These are phyloP conservation scores for Stachybotrys chlorohalonatus DNA, from an alignment of 2,329 filamentous ascomycete genomes.

Conservation along the genomic window DNA sequence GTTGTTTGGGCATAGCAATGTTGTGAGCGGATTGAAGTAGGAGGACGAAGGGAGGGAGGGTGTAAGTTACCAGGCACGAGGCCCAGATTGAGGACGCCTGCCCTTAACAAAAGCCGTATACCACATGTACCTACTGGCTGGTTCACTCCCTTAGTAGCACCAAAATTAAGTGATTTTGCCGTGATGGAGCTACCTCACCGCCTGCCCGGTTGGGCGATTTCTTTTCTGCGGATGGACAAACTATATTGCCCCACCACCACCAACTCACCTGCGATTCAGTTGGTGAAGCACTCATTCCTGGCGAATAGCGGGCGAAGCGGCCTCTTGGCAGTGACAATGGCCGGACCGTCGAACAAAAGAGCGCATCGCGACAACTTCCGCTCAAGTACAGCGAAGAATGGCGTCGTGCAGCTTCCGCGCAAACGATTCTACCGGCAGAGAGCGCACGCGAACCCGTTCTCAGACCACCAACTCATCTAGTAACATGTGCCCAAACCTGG, in stretches of 20 bases:
- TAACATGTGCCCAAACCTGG: constrained; percentile 27
- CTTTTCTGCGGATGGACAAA: neutral
- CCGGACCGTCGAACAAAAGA: constrained; percentile 39
- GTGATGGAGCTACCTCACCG: neutral
- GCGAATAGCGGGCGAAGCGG: neutral
- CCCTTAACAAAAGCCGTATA: no score
- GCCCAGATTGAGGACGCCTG: no score
- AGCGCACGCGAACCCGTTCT: constrained; percentile 97
- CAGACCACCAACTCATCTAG: constrained; percentile 86
- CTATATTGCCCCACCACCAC: neutral
- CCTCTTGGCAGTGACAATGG: constrained; percentile 10
- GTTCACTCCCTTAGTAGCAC: neutral
- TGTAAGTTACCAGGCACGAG: no score
- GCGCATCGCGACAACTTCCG: constrained; percentile 60
- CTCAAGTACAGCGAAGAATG: constrained; percentile 41
- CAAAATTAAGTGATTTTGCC: neutral
- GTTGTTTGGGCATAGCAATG: neutral
- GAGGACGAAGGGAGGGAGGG: neutral
- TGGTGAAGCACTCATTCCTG: neutral
- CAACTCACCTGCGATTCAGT: neutral
- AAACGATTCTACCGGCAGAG: constrained; percentile 96
- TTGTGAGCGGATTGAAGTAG: constrained; percentile 6
- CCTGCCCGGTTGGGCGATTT: neutral
- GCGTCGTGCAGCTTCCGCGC: constrained; percentile 60
- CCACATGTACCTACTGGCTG: neutral